Percentiles rank a stretch among this genome's conserved stretches.
Conservation (phyloP, 2,329 filamentous ascomycete species). For the Elsinoe necatrix region DNA sequence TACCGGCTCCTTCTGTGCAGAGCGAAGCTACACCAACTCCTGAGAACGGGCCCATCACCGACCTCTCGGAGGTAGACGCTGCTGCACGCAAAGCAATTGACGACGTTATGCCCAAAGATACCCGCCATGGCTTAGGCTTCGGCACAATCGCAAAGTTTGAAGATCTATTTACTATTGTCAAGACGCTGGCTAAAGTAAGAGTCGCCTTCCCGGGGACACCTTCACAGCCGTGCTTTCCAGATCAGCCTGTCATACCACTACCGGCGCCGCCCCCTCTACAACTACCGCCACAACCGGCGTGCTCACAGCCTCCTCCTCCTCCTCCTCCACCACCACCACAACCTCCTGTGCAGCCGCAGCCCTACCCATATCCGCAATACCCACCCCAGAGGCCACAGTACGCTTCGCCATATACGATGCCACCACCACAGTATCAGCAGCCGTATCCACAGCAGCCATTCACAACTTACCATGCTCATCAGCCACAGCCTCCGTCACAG, state of each 20-base stretch:
- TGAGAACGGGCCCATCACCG: neutral
- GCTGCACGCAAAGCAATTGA: slow-evolving; percentile 11
- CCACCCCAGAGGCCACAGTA: neutral
- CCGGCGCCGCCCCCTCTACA: neutral
- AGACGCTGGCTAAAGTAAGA: slow-evolving; percentile 1
- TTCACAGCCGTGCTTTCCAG: slow-evolving; percentile 3
- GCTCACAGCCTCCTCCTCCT: neutral
- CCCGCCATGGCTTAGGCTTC: slow-evolving; percentile 10
- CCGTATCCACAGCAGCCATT: neutral
- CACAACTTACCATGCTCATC: neutral
- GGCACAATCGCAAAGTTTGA: slow-evolving; percentile 13
- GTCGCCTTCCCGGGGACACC: neutral
- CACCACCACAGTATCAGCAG: neutral
- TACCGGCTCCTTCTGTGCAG: neutral
- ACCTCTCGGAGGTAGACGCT: slow-evolving; percentile 1
- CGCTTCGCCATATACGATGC: neutral
- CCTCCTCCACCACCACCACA: neutral
- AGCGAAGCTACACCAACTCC: neutral
- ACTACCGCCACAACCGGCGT: neutral
- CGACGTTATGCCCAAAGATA: slow-evolving; percentile 11
- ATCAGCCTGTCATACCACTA: slow-evolving; percentile 2
- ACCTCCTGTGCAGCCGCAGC: neutral
- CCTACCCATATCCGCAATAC: neutral
- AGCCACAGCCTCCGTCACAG: neutral
- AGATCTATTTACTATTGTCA: slow-evolving; percentile 8